Evolutionary conservation across 768 basidiomycete genomes (phyloP), one percentile per base, ranked within the genome.

Genomic region (Boletus coccyginus): DNA sequence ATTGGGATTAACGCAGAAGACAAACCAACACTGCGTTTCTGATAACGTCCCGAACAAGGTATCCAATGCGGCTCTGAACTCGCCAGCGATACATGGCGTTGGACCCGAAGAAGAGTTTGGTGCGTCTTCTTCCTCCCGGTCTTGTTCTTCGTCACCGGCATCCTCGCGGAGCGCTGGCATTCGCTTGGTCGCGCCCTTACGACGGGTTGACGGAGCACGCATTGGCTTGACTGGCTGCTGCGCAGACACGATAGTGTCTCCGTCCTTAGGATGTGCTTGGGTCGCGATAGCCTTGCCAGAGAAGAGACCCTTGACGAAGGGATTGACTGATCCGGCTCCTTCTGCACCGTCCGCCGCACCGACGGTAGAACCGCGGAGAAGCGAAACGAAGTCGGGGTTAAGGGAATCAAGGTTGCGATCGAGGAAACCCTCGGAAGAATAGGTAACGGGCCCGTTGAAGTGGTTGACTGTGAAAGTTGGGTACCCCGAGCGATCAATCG

Each of bases 151-250:
- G 43, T 61, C 47, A 4, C 39, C 40, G 1, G 7, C 19, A 6
- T 58, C 59, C 33, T 70, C 67, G 3, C 67, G 78, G 67, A 84
- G 76, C 0, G 57, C 55, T 3, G 66, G 60, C 64, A 73, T 67
- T 19, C 88, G 82, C 64, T 83, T 85, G 57, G 90, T 71, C 0
- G 88, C 85, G 21, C 80, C 81, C 72, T 93, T 94, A 55, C 94
- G 81, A 46, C 92, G 80, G 0, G 88, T 96, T 0, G 93, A 96
- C 0, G 95, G 95, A 0, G 90, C 85, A 10, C 95, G 86, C 87
- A 97, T 92, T 0, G 96, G 96, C 72, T 95, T 94, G 60, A 94
- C 87, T 36, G 87, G 86, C 69, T 97, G 94, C 67, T 94, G 93
- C 0, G 94, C 94, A 7, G 94, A 84, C 16, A 98, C 95, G 58